These are phyloP conservation scores for Coleophoma crateriformis DNA, from an alignment of 2,329 filamentous ascomycete genomes.

Conservation along the genomic window DNA sequence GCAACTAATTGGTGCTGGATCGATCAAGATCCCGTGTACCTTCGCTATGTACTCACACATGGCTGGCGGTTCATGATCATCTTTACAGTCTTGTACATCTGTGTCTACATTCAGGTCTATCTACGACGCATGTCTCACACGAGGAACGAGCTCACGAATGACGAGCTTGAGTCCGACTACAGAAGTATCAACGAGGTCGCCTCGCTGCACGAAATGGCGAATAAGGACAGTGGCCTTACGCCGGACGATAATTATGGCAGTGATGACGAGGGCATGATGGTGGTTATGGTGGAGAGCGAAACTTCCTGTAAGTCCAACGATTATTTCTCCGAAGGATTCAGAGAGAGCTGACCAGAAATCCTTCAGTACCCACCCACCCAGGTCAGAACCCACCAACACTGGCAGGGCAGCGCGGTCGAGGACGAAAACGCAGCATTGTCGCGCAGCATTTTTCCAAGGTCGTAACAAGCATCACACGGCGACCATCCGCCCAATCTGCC, in stretches of 20 bases:
- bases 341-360: too few species aligned
- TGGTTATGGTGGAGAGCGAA: background rate
- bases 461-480: too few species aligned
- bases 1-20: constrained; percentile 38
- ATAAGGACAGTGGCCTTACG: background rate
- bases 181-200: background rate
- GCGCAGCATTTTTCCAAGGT: too few species aligned
- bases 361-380: too few species aligned
- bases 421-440: too few species aligned
- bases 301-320: background rate
- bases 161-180: background rate
- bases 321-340: too few species aligned
- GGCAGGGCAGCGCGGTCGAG: too few species aligned
- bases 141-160: background rate
- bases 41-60: constrained; percentile 32
- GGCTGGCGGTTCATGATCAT: constrained; percentile 31
- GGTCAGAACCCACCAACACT: too few species aligned
- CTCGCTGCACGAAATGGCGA: background rate
- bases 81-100: constrained; percentile 18
- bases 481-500: too few species aligned
- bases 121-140: constrained; percentile 11
- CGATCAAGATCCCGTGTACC: constrained; percentile 19
- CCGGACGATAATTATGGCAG: background rate
- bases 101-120: constrained; percentile 30
- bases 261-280: background rate